A percentile compares a stretch with the other conserved stretches of the same genome.
Evolutionary conservation across 2,329 filamentous ascomycete genomes (phyloP).

Genomic region (Apiospora sp.): DNA sequence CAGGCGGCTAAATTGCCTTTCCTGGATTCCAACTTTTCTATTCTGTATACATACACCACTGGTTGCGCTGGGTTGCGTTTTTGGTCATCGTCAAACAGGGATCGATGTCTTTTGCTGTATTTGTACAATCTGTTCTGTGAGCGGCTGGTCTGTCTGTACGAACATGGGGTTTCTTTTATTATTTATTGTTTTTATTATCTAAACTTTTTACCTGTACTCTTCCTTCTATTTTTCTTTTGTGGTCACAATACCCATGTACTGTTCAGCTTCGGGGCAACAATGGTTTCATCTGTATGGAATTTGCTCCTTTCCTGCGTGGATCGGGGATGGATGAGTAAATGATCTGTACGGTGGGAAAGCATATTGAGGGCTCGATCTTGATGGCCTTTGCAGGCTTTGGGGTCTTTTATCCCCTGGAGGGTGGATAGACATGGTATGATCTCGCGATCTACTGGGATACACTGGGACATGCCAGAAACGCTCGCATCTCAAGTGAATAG

Average conservation of each 20-base stretch:
- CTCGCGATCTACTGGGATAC: not conserved
- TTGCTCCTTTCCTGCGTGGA: not conserved
- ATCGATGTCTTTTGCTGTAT: not conserved
- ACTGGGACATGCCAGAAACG: not conserved
- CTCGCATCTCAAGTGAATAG: not conserved
- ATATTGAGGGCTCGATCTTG: not conserved
- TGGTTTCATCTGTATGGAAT: not conserved
- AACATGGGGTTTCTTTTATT: not conserved
- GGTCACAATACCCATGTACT: not conserved
- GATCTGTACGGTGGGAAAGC: not conserved
- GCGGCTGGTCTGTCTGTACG: slow-evolving; percentile 18
- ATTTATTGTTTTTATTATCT: not conserved
- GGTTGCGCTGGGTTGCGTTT: not conserved
- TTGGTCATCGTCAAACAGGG: slow-evolving; percentile 9
- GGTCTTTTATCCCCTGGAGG: not conserved
- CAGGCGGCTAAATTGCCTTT: not conserved
- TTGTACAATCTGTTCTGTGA: slow-evolving; percentile 13
- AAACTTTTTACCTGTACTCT: not conserved
- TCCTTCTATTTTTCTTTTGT: not conserved
- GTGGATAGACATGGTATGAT: not conserved
- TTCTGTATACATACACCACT: not conserved
- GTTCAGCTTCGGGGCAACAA: not conserved
- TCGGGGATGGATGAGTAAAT: not conserved
- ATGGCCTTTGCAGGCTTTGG: not conserved
- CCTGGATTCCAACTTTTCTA: not conserved